Evolutionary conservation across 2,329 filamentous ascomycete genomes (phyloP), one percentile per base, ranked within the genome.

Genomic region (Pezicula neosporulosa): DNA sequence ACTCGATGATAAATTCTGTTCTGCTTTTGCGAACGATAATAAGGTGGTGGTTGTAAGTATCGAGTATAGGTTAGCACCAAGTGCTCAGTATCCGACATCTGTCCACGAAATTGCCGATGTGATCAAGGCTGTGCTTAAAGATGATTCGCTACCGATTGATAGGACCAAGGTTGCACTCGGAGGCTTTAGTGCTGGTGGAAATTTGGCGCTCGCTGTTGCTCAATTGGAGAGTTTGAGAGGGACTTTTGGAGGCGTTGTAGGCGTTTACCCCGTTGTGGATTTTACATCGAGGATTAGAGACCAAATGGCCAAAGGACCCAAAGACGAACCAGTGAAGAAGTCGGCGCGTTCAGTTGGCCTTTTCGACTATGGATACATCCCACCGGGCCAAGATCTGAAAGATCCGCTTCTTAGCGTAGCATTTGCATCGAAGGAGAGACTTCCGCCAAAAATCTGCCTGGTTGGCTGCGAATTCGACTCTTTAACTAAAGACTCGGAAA

Each of bases 161-260:
- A 56, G 60, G 6, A 47, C 56, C 2, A 63, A 64, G 19, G 66
- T 79, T 6, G 70, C 71, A 0, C 52, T 81, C 1, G 70, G 66
- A 1, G 78, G 78, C 12, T 80, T 76, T 63, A 76, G 73, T 24
- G 37, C 36, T 7, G 77, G 77, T 21, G 77, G 70, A 2, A 78
- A 77, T 57, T 65, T 80, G 0, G 60, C 71, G 0, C 64, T 79
- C 0, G 60, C 67, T 2, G 69, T 68, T 0, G 57, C 67, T 10
- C 73, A 77, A 55, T 58, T 73, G 9, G 66, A 68, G 0, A 59
- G 55, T 9, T 56, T 77, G 21, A 52, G 51, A 30, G 45, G 48
- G 9, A 47, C 30, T 10, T 50, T 72, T 7, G 55, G 57, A 13
- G 75, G 71, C 1, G 67, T 69, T 0, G 59, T 77, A 6, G 65